These are phyloP conservation scores for Melastoma candidum DNA, from an alignment of 441 rosid genomes.

Conservation along the genomic window DNA sequence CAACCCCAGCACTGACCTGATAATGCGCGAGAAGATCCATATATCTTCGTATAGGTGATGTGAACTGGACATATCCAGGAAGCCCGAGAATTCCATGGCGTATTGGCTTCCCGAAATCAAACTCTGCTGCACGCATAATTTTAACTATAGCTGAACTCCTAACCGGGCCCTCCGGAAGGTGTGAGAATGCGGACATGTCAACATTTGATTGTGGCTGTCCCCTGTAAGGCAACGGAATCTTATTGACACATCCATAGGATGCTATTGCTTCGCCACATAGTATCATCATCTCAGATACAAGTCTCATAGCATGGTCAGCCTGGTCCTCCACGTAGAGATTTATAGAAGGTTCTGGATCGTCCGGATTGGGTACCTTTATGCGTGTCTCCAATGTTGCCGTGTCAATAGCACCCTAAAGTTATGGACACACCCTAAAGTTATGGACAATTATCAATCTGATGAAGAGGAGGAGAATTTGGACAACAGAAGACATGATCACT, in stretches of 20 bases:
- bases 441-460: no score
- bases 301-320: conserved; percentile 85
- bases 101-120: conserved; percentile 73
- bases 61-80: conserved; percentile 97
- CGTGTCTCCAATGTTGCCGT: conserved; percentile 73
- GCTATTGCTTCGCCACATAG: conserved; percentile 95
- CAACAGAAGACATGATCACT: no score
- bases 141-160: conserved; percentile 65
- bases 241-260: conserved; percentile 61
- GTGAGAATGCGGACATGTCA: conserved; percentile 67
- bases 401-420: conserved; percentile 77
- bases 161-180: conserved; percentile 97
- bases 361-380: conserved; percentile 80
- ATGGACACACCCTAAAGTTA: background rate
- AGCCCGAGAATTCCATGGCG: conserved; percentile 87
- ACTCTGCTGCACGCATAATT: conserved; percentile 83
- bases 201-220: conserved; percentile 93
- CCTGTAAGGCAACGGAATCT: conserved; percentile 83
- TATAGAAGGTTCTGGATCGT: conserved; percentile 70
- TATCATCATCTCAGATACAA: conserved; percentile 96
- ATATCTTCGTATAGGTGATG: conserved; percentile 95
- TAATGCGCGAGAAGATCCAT: conserved; percentile 97
- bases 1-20: conserved; percentile 38
- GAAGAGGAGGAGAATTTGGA: no score
- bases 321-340: conserved; percentile 86